phyloP scores from a whole-genome alignment of 176 grass and related monocot species.

The Tillandsia leiboldiana region DNA sequence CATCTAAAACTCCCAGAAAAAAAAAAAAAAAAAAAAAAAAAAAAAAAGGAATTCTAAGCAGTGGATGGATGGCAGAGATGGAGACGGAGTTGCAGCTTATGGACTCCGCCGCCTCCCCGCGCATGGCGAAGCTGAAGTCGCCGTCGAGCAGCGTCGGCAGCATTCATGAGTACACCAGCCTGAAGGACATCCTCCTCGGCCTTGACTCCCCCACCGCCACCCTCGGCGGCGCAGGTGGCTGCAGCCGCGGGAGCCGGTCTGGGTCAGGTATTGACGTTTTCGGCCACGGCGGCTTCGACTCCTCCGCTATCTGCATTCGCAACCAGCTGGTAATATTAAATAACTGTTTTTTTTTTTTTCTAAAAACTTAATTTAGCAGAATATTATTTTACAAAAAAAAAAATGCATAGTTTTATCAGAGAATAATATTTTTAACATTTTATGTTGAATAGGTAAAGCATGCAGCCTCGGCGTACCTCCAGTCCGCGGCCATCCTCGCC shows the following conservation, averaged over 20 bases:
- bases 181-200: conserved; percentile 56
- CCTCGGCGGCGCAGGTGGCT: neutral
- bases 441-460: conserved; percentile 26
- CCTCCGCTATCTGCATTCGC: conserved; percentile 47
- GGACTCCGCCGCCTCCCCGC: conserved; percentile 20
- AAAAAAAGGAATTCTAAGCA: neutral
- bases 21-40: neutral
- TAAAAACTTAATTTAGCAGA: too few species aligned
- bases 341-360: too few species aligned
- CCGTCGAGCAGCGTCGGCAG: conserved; percentile 22
- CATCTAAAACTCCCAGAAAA: neutral
- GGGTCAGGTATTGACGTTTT: conserved; percentile 5
- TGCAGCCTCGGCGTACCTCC: conserved; percentile 76
- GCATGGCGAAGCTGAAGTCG: conserved; percentile 13
- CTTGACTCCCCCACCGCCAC: neutral
- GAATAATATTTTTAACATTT: too few species aligned
- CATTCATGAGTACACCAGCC: conserved; percentile 58
- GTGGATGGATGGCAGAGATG: conserved; percentile 16
- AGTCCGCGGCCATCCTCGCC: conserved; percentile 43
- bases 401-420: too few species aligned
- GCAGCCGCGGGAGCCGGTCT: conserved; percentile 13
- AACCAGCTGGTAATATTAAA: conserved; percentile 30
- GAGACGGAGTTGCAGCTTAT: conserved; percentile 27
- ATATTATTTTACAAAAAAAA: too few species aligned
- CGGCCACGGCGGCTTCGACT: conserved; percentile 37